These are phyloP conservation scores for Scutellaria baicalensis DNA, from an alignment of 257 asterid species.

Conservation along the genomic window DNA sequence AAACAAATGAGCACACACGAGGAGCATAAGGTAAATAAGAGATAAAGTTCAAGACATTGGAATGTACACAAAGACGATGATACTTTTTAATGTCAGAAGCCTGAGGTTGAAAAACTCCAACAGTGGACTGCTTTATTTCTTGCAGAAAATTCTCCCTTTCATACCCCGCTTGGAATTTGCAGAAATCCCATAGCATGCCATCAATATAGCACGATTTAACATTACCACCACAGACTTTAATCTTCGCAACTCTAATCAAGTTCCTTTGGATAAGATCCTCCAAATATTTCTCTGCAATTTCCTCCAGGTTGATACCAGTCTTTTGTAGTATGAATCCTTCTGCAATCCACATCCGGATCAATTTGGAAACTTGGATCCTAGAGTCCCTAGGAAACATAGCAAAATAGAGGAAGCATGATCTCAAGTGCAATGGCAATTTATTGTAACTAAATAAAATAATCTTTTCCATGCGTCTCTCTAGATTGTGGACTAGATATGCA, in stretches of 20 bases:
- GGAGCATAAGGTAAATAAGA: background rate
- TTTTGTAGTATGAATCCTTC: constrained; percentile 8
- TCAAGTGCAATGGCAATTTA: constrained; percentile 33
- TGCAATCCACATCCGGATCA: constrained; percentile 36
- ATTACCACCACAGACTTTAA: background rate
- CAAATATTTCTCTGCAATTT: background rate
- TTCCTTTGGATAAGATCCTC: constrained; percentile 12
- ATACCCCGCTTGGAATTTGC: background rate
- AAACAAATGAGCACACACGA: background rate
- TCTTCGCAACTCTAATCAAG: background rate
- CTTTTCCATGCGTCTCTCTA: constrained; percentile 22
- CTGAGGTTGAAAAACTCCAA: constrained; percentile 11
- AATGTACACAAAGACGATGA: constrained; percentile 4
- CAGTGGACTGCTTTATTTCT: constrained; percentile 22
- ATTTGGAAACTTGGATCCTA: constrained; percentile 29
- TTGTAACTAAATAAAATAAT: constrained; percentile 36
- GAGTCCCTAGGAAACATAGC: constrained; percentile 36
- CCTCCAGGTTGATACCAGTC: background rate
- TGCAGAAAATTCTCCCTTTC: constrained; percentile 25
- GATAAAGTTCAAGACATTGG: background rate
- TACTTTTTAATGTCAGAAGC: background rate
- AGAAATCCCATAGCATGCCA: constrained; percentile 1
- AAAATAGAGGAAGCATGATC: constrained; percentile 42
- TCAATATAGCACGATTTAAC: background rate
- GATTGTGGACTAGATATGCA: constrained; percentile 13